phyloP scores from a whole-genome alignment of 2,329 filamentous ascomycete species.

The Arthrobotrys entomopaga region DNA sequence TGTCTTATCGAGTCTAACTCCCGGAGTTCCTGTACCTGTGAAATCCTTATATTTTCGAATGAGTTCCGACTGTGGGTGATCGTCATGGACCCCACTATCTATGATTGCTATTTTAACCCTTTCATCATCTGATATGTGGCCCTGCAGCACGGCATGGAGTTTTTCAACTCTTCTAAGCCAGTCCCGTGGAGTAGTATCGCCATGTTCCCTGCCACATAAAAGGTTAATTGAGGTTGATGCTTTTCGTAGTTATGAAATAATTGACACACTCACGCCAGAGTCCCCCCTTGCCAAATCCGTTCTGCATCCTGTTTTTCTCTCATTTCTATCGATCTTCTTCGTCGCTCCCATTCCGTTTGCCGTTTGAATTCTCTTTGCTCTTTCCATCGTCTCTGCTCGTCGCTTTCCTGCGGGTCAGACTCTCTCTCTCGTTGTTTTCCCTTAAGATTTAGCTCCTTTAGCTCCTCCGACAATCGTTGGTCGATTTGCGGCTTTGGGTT shows the following conservation, averaged over 20 bases:
- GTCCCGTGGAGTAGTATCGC: background rate
- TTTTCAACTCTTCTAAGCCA: background rate
- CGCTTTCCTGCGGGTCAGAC: background rate
- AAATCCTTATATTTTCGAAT: constrained; percentile 4
- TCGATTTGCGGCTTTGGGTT: no score
- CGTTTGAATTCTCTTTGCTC: constrained; percentile 3
- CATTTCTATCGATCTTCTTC: background rate
- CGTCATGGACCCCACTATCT: background rate
- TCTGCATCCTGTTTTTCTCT: background rate
- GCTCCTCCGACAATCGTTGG: no score
- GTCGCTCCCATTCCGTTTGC: constrained; percentile 5
- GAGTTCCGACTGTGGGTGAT: background rate
- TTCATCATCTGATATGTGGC: constrained; percentile 3
- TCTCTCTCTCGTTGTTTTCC: background rate
- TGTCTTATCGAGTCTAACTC: background rate
- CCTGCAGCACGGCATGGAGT: background rate
- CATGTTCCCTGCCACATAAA: background rate
- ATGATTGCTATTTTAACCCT: constrained; percentile 7
- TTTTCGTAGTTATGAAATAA: background rate
- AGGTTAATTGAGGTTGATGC: background rate
- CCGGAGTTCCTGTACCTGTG: constrained; percentile 3
- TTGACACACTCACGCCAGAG: background rate
- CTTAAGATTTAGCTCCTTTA: background rate
- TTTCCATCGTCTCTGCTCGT: constrained; percentile 2
- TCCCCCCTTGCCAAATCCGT: background rate